These are phyloP conservation scores for Malassezia japonica DNA, from an alignment of 1,284 basidiomycete species.

Conservation along the genomic window DNA sequence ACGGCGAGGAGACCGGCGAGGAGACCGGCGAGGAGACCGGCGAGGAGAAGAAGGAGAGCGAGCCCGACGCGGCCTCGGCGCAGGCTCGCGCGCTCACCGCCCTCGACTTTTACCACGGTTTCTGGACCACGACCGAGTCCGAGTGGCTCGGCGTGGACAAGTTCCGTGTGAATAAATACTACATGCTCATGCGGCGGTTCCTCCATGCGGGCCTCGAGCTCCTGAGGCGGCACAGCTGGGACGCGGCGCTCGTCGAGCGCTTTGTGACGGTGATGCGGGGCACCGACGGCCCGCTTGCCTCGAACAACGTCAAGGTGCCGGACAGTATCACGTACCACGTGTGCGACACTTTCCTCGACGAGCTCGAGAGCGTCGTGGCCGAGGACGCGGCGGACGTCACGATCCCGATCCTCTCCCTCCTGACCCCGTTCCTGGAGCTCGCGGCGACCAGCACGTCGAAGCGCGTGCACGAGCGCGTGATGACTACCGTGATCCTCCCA, in stretches of 20 bases:
- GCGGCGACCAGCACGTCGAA: slow-evolving; percentile 60
- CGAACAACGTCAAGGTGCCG: slow-evolving; percentile 62
- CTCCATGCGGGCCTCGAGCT: slow-evolving; percentile 74
- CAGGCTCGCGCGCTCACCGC: slow-evolving; percentile 9
- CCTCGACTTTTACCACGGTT: slow-evolving; percentile 16
- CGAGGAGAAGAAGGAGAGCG: neutral
- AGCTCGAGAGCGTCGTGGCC: slow-evolving; percentile 65
- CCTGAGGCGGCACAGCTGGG: slow-evolving; percentile 65
- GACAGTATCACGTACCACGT: slow-evolving; percentile 63
- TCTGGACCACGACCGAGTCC: slow-evolving; percentile 55
- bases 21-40: neutral
- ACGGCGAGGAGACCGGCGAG: neutral
- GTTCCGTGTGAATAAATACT: slow-evolving; percentile 68
- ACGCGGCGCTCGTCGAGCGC: slow-evolving; percentile 44
- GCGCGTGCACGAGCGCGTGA: slow-evolving; percentile 61
- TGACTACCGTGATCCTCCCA: slow-evolving; percentile 60
- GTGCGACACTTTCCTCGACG: slow-evolving; percentile 78
- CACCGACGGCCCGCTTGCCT: slow-evolving; percentile 17
- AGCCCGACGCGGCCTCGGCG: neutral
- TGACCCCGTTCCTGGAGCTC: slow-evolving; percentile 62
- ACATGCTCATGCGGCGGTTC: slow-evolving; percentile 82
- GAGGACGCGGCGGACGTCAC: neutral
- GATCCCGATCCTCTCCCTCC: slow-evolving; percentile 55
- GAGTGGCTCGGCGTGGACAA: slow-evolving; percentile 19
- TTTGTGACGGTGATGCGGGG: slow-evolving; percentile 19